phyloP scores from a whole-genome alignment of 495 filamentous ascomycete genomes.

The Xylaria flabelliformis region DNA sequence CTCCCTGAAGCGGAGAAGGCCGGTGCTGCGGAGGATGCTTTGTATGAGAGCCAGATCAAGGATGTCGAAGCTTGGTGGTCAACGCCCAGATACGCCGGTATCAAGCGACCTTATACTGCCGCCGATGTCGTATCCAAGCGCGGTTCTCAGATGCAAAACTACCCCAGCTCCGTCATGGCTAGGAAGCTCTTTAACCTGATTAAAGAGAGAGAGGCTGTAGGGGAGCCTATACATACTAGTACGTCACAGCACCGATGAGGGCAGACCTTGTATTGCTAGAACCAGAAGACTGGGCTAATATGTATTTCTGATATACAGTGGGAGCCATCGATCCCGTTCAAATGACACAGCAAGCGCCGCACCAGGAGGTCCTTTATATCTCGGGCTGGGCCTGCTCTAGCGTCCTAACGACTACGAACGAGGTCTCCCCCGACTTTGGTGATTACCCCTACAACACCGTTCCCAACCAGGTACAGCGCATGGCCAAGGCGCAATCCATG shows the following conservation, averaged over 20 bases:
- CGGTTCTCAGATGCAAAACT: slow-evolving; percentile 82
- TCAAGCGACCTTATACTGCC: slow-evolving; percentile 89
- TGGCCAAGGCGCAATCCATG: slow-evolving; percentile 95
- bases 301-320: slow-evolving; percentile 58
- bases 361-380: slow-evolving; percentile 95
- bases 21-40: slow-evolving; percentile 77
- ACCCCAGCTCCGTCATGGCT: slow-evolving; percentile 91
- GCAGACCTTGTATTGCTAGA: neutral
- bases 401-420: slow-evolving; percentile 89
- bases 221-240: slow-evolving; percentile 91
- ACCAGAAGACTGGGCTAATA: neutral
- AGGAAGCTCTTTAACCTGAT: slow-evolving; percentile 91
- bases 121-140: slow-evolving; percentile 92
- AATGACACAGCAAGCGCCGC: slow-evolving; percentile 97
- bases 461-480: slow-evolving; percentile 93
- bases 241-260: slow-evolving; percentile 40
- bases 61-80: slow-evolving; percentile 90
- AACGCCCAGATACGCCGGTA: slow-evolving; percentile 80
- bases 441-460: slow-evolving; percentile 99
- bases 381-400: slow-evolving; percentile 98
- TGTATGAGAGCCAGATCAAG: slow-evolving; percentile 79
- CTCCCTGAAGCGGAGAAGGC: slow-evolving; percentile 74
- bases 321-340: slow-evolving; percentile 97
- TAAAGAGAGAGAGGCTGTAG: slow-evolving; percentile 72
- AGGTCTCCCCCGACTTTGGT: slow-evolving; percentile 95